Percentiles rank a stretch among this genome's conserved stretches.
These are phyloP conservation scores for Pachysandra terminalis DNA, from an alignment of 164 flowering plant species.

Conservation along the genomic window DNA sequence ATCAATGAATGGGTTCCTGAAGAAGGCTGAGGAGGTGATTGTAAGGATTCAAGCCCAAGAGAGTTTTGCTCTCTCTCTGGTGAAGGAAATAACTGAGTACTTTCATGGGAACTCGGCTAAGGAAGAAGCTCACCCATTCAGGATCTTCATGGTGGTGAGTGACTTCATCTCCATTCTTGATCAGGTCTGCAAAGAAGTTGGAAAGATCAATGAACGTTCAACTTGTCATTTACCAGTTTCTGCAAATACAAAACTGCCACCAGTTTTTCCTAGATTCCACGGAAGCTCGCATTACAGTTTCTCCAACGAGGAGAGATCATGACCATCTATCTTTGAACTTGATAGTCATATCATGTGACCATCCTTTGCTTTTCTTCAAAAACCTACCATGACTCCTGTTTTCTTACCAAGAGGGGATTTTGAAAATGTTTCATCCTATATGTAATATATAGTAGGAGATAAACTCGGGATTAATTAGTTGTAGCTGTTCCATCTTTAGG, in stretches of 20 bases:
- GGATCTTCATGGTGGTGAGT: conserved; percentile 83
- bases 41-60: conserved; percentile 66
- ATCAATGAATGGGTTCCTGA: conserved; percentile 59
- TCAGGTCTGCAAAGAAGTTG: conserved; percentile 82
- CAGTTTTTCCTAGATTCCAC: conserved; percentile 38
- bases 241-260: conserved; percentile 50
- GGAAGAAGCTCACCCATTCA: conserved; percentile 90
- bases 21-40: conserved; percentile 68
- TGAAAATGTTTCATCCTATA: conserved; percentile 28
- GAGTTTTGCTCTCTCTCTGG: conserved; percentile 67
- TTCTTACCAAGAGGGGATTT: conserved; percentile 22
- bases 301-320: conserved; percentile 56
- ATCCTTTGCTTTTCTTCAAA: conserved; percentile 2
- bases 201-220: conserved; percentile 67
- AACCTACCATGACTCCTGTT: conserved; percentile 1
- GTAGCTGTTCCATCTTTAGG: neutral
- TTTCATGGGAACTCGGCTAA: conserved; percentile 91
- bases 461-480: conserved; percentile 17
- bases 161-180: conserved; percentile 74
- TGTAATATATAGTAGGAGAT: conserved; percentile 26
- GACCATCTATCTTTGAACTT: conserved; percentile 22
- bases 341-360: neutral
- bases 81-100: conserved; percentile 84
- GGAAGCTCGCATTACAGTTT: conserved; percentile 38
- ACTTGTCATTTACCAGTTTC: conserved; percentile 70